Base-by-base conservation (phyloP, 2,329 filamentous ascomycete species). In the Penicillium sp. region DNA sequence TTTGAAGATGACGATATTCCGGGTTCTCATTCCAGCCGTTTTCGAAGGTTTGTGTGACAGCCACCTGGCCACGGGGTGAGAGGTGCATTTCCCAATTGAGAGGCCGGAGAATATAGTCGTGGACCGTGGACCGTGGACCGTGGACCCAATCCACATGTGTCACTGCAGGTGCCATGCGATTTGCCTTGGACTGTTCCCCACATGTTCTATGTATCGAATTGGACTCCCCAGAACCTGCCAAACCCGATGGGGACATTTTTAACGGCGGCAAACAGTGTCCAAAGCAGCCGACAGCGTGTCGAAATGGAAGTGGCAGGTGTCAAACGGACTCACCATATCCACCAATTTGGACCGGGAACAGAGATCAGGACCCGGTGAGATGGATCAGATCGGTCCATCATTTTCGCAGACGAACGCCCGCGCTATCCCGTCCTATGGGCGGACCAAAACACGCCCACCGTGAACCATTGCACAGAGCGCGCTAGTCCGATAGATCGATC, bases 381-480 rank as follows among this genome's bases (percentile, higher is more conserved):
- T 44, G 31, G 43, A 44, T 53, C 47, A 50, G 47, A 53, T 44
- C 44, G 38, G 40, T 44, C 39, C 40, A 40, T 45, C 31, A 30
- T 20, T 10, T 42, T 22, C 42, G 14, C 4, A 35, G 14, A 35
- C n/a, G n/a, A 16, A 33, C 30, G 4, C 30, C n/a, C 31, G 31
- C 9, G n/a, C 31, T 16, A 16, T 35, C 31, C 31, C 2, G 31
- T 35, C 31, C n/a, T n/a, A 16, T 35, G 31, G 31, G 3, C 31
- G n/a, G 18, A n/a, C 31, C 31, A 16, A 35, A 35, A 35, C 31
- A 35, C n/a, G 31, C n/a, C 31, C 31, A 35, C n/a, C 8, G 31
- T 35, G 31, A 35, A 35, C 31, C 31, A 35, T 9, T 35, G 14
- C 31, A 8, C 31, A 35, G 31, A 14, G 5, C 13, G 31, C 31